These are phyloP conservation scores for Avena sativa DNA, from an alignment of 176 grass and related monocot genomes.

Conservation along the genomic window DNA sequence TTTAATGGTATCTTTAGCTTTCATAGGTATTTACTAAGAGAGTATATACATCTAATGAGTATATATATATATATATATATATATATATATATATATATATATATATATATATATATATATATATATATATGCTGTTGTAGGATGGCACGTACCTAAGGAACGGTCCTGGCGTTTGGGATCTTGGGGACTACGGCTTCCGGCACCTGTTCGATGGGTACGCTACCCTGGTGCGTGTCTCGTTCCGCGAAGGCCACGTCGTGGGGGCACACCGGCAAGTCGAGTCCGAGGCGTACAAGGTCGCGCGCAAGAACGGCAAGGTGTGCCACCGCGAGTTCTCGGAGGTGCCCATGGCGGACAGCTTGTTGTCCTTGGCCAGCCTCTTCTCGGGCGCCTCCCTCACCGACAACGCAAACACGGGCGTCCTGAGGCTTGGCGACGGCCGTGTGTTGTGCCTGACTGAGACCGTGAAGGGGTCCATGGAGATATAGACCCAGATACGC, in stretches of 20 bases:
- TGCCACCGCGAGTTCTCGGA: slow-evolving; percentile 99
- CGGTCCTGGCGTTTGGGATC: slow-evolving; percentile 89
- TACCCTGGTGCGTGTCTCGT: slow-evolving; percentile 81
- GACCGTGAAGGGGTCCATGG: slow-evolving; percentile 86
- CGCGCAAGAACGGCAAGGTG: slow-evolving; percentile 66
- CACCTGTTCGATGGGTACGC: slow-evolving; percentile 99
- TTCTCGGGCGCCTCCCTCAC: slow-evolving; percentile 92
- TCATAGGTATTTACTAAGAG: not conserved
- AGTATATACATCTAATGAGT: not conserved
- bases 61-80: not conserved
- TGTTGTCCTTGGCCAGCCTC: slow-evolving; percentile 67
- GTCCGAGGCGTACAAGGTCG: slow-evolving; percentile 93
- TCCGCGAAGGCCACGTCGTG: slow-evolving; percentile 57
- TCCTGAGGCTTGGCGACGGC: slow-evolving; percentile 89
- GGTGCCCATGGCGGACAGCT: slow-evolving; percentile 58
- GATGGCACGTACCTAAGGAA: slow-evolving; percentile 96
- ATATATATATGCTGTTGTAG: slow-evolving; percentile 37
- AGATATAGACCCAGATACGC: slow-evolving; percentile 89
- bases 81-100: too few species aligned
- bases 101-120: too few species aligned
- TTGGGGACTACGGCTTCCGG: slow-evolving; percentile 87
- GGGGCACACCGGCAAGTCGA: slow-evolving; percentile 88
- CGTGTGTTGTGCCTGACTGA: slow-evolving; percentile 95
- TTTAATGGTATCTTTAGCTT: too few species aligned
- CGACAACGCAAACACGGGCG: slow-evolving; percentile 98